phyloP scores from a whole-genome alignment of 1,284 basidiomycete genomes.

The Xerocomus cyaneibrunnescens region DNA sequence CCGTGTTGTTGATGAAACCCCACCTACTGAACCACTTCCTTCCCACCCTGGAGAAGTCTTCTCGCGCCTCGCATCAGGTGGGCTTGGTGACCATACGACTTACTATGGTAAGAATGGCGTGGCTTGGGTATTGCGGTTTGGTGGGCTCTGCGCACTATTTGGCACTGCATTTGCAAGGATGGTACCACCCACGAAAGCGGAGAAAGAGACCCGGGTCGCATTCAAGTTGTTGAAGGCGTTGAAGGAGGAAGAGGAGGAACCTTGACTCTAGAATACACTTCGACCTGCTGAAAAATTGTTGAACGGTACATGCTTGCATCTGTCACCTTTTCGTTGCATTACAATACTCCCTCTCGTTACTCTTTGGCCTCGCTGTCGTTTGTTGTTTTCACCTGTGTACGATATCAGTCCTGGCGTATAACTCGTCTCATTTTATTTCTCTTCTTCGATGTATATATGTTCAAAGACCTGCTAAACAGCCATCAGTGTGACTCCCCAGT shows the following conservation, averaged over 20 bases:
- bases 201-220: conserved; percentile 81
- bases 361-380: conserved; percentile 2
- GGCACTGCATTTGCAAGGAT: conserved; percentile 75
- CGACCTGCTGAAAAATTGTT: not conserved
- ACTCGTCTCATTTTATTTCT: not conserved
- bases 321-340: not conserved
- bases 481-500: conserved; percentile 52
- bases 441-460: not conserved
- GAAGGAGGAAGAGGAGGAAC: conserved; percentile 51
- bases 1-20: conserved; percentile 65
- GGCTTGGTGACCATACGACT: conserved; percentile 45
- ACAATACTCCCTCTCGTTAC: conserved; percentile 9
- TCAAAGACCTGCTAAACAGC: conserved; percentile 16
- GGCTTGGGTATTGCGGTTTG: conserved; percentile 92
- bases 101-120: conserved; percentile 84
- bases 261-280: conserved; percentile 34
- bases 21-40: conserved; percentile 36
- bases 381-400: not conserved
- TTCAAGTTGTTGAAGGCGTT: conserved; percentile 77
- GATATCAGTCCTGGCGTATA: too few species aligned
- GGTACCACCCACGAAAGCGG: conserved; percentile 84
- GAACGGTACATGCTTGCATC: conserved; percentile 15
- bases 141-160: conserved; percentile 77
- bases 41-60: conserved; percentile 17
- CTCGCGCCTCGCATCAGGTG: conserved; percentile 4